Evolutionary conservation across 1,139 yeast species (phyloP), one percentile per base, ranked within the genome.

Genomic region (Nakaseomyces kungkrabaensis): DNA sequence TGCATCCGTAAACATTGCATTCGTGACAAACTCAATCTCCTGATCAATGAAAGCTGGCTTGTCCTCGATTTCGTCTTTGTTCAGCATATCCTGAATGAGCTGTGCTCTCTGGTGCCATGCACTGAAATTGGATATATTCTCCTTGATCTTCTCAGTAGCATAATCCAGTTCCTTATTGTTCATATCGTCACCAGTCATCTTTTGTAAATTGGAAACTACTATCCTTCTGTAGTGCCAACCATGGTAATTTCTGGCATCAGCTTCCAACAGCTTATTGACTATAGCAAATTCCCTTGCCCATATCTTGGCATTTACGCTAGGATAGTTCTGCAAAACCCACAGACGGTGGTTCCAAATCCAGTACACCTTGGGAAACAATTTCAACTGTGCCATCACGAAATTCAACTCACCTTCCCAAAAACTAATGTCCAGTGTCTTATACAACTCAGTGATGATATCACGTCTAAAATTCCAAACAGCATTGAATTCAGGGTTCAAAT

Each of bases 341-440:
- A 78, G 70, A 33, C 99, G 74, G 65, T 92, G 97, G 60, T 84
- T 85, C 97, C 97, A 92, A 22, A 92, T 82, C 96, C 97, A 90
- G 65, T 92, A 92, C 37, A 90, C 86, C 65, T 92, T 92, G 2
- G 99, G 98, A 56, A 69, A 82, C 51, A 74, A 68, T 52, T 77
- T 78, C 59, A 92, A 69, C 56, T 81, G 76, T 0, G 68, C 67
- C 71, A 84, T 73, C 1, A 82, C 74, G 60, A 87, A 79, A 37
- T 69, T 61, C 48, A 92, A 71, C 58, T 92, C 98, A 3, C 71
- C 67, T 6, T 72, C 72, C 55, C 90, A 72, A 27, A 76, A 62
- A 8, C 65, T 63, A 9, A 56, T 52, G 8, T 67, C 63, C n/a
- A 59, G 49, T 13, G 52, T 53, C 7, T 47, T 37, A 1, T 50